phyloP scores from a whole-genome alignment of 495 filamentous ascomycete species.

The Annulohypoxylon nitens region DNA sequence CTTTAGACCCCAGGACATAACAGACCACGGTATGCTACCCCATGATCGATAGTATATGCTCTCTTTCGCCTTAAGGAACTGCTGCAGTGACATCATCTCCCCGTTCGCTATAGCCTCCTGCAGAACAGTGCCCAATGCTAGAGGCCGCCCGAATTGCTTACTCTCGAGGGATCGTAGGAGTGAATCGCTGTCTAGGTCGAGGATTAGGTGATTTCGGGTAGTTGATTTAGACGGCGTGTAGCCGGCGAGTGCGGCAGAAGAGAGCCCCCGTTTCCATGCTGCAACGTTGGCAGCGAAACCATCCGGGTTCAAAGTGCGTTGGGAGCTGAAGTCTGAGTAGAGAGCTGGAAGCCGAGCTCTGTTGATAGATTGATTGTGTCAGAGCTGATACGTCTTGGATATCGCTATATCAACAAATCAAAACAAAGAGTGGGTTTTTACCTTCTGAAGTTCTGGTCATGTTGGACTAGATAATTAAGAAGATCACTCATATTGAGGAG shows the following conservation, averaged over 20 bases:
- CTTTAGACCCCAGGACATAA: slow-evolving; percentile 81
- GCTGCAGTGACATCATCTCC: slow-evolving; percentile 75
- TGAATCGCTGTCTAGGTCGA: slow-evolving; percentile 73
- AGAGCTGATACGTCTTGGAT: slow-evolving; percentile 5
- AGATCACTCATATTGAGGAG: slow-evolving; percentile 54
- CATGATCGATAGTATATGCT: slow-evolving; percentile 73
- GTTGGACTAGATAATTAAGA: slow-evolving; percentile 60
- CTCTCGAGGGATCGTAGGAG: slow-evolving; percentile 79
- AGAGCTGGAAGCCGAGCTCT: slow-evolving; percentile 90
- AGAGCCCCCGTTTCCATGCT: slow-evolving; percentile 84
- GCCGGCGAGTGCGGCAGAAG: slow-evolving; percentile 75
- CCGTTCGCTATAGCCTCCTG: slow-evolving; percentile 76
- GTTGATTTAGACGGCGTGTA: slow-evolving; percentile 55
- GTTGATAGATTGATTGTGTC: slow-evolving; percentile 2
- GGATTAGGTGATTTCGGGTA: slow-evolving; percentile 65
- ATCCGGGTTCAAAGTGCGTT: slow-evolving; percentile 86
- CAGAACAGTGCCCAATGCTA: slow-evolving; percentile 85
- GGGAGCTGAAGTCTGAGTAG: slow-evolving; percentile 90
- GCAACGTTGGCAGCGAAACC: slow-evolving; percentile 87
- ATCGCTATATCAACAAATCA: slow-evolving; percentile 1
- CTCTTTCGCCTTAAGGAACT: slow-evolving; percentile 69
- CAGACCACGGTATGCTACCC: slow-evolving; percentile 60
- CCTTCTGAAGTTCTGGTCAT: slow-evolving; percentile 62
- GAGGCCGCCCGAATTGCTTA: slow-evolving; percentile 83
- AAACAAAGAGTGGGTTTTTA: slow-evolving; percentile 30